phyloP scores from a whole-genome alignment of 164 flowering plant genomes.

The Taxillus chinensis region DNA sequence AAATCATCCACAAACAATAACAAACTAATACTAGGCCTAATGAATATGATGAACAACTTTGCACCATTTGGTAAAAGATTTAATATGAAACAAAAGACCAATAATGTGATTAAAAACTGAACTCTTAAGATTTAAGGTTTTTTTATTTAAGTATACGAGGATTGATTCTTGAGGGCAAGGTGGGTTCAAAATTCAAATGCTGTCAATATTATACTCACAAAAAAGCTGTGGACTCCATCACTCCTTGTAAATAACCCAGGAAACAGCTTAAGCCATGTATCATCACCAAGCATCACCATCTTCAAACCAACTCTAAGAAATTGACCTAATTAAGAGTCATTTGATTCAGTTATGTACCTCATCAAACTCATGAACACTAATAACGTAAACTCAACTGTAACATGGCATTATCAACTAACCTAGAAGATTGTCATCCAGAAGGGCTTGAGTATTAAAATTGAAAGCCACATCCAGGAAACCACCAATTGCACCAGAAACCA shows the following conservation, averaged over 20 bases:
- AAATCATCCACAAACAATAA: too few relatives aligned
- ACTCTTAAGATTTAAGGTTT: too few relatives aligned
- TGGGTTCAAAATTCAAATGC: neutral
- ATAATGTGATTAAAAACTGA: too few relatives aligned
- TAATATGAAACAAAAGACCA: too few relatives aligned
- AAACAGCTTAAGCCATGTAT: conserved; percentile 96
- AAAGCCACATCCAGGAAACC: conserved; percentile 90
- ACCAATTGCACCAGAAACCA: conserved; percentile 90
- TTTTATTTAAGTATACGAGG: too few relatives aligned
- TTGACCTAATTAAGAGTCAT: conserved; percentile 42
- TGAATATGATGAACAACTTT: too few relatives aligned
- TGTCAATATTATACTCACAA: conserved; percentile 35
- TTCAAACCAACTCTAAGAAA: conserved; percentile 63
- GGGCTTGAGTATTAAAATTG: conserved; percentile 87
- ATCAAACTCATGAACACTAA: neutral
- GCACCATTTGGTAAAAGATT: too few relatives aligned
- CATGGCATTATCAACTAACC: conserved; percentile 38
- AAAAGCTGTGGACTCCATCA: conserved; percentile 96
- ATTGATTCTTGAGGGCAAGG: too few relatives aligned
- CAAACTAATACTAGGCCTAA: too few relatives aligned
- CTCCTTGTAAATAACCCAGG: conserved; percentile 68
- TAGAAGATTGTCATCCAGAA: conserved; percentile 83
- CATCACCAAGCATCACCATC: conserved; percentile 96
- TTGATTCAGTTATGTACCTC: neutral
- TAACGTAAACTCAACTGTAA: neutral